Percentiles rank a stretch among this genome's conserved stretches.
Conservation (phyloP, 495 filamentous ascomycete genomes). For the Neurospora tetrasperma region DNA sequence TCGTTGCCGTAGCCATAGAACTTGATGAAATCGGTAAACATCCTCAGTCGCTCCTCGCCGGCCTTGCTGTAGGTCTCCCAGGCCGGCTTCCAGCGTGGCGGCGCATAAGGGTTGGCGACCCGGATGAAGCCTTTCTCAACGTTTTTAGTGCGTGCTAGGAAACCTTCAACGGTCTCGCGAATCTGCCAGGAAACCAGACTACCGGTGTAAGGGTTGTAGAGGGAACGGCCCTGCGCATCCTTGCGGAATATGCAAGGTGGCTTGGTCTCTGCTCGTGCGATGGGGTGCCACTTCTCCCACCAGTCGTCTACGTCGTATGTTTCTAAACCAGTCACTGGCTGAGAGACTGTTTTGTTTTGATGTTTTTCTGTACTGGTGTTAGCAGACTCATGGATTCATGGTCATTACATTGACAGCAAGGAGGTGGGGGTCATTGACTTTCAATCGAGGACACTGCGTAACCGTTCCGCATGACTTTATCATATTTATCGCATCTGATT, state of each 20-base stretch:
- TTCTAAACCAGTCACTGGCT: slow-evolving; percentile 21
- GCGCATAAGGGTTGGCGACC: slow-evolving; percentile 44
- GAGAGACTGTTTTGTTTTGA: slow-evolving; percentile 27
- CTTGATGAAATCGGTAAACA: slow-evolving; percentile 24
- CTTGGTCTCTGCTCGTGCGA: not conserved
- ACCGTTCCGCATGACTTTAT: not conserved
- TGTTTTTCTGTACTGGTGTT: slow-evolving; percentile 36
- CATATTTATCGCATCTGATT: not conserved
- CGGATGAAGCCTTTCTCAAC: slow-evolving; percentile 33
- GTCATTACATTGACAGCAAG: not conserved
- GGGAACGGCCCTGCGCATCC: not conserved
- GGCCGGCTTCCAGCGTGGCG: slow-evolving; percentile 12
- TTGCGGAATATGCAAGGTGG: not conserved
- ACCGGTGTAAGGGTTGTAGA: slow-evolving; percentile 38
- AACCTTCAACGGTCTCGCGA: slow-evolving; percentile 49
- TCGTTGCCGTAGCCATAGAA: not conserved
- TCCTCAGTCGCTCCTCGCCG: slow-evolving; percentile 26
- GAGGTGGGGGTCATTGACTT: not conserved
- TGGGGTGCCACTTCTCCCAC: slow-evolving; percentile 22
- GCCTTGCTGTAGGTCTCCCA: slow-evolving; percentile 20
- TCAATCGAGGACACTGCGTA: not conserved
- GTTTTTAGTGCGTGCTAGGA: slow-evolving; percentile 40
- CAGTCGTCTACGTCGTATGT: slow-evolving; percentile 30
- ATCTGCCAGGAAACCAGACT: slow-evolving; percentile 37
- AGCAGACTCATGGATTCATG: not conserved